Evolutionary conservation across 1,139 yeast species (phyloP).

Genomic region (Yamadazyma kanchanaburiensis): DNA sequence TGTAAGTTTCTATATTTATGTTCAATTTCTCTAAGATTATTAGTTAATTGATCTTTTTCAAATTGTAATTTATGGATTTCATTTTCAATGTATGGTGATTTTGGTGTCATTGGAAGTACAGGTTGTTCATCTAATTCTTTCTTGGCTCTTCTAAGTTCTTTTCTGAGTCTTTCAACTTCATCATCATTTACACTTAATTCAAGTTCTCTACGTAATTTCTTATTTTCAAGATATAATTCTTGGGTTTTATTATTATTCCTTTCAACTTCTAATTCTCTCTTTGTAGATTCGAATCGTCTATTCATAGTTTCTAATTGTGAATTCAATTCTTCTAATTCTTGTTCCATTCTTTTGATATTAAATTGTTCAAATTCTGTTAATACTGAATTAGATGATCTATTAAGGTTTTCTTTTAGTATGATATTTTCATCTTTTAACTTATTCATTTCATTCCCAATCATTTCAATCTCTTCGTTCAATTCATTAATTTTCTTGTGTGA

Average conservation of each 20-base stretch:
- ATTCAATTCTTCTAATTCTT: conserved; percentile 13
- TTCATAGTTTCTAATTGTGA: conserved; percentile 8
- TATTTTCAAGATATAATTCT: conserved; percentile 13
- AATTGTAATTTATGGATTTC: conserved; percentile 15
- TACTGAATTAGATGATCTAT: conserved; percentile 14
- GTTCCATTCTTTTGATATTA: conserved; percentile 17
- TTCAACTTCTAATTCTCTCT: conserved; percentile 15
- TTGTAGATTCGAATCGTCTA: conserved; percentile 9
- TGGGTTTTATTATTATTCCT: conserved; percentile 4
- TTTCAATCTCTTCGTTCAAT: conserved; percentile 10
- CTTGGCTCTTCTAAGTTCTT: conserved; percentile 27
- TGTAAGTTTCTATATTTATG: conserved; percentile 24
- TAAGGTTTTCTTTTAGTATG: conserved; percentile 7
- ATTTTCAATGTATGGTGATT: conserved; percentile 9
- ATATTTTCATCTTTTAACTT: conserved; percentile 18
- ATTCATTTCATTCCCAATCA: conserved; percentile 8
- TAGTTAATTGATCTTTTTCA: conserved; percentile 17
- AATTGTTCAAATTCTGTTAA: conserved; percentile 21
- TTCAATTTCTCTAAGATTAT: conserved; percentile 17
- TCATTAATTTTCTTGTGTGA: conserved; percentile 12
- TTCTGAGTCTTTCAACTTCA: conserved; percentile 10
- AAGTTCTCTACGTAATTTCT: conserved; percentile 38
- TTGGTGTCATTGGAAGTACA: conserved; percentile 3
- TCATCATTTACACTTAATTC: conserved; percentile 10
- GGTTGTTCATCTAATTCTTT: conserved; percentile 25